Base-by-base conservation (phyloP, 352 stramenopile genomes). In the Phytophthora pisi region DNA sequence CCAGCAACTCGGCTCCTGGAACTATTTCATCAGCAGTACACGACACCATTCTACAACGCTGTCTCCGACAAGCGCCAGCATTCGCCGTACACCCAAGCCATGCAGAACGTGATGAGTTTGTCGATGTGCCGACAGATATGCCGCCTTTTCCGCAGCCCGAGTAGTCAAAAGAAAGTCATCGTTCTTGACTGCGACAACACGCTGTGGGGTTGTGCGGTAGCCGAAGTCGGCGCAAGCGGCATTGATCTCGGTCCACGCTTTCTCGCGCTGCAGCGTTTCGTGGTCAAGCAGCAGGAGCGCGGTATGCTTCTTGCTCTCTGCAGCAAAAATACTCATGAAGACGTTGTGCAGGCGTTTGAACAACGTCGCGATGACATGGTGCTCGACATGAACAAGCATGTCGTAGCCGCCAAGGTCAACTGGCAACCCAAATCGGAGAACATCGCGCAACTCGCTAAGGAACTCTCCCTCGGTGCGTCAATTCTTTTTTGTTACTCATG, bases 141-240 rank as follows among this genome's bases (percentile, higher is more conserved):
- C n/a, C 76, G 78, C 2, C 56, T 91, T 11, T 77, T 75, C 45
- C 74, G 70, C 34, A 49, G 28, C 2, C 20, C 62, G 16, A 77
- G 61, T 23, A 69, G 65, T 40, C 56, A 28, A 13, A 88, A 90
- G 42, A 91, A 93, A 75, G 82, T 90, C n/a, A 71, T 93, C 40
- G 83, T 91, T 23, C 75, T 93, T 2, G 85, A 93, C 60, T 93
- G 85, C 55, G 85, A 93, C 59, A 89, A 93, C 51, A 93, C 85
- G 3, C 51, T 93, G 2, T 93, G 85, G 85, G 73, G 81, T 23
- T 83, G 85, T 2, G 79, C 83, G 0, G 77, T 91, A 16, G 84
- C 85, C 0, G 85, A 93, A 61, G 52, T 91, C 13, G 85, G 83
- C 2, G 45, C 70, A 0, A 46, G 59, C 0, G 68, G 61, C 0